Evolutionary conservation across 768 basidiomycete genomes (phyloP).

Genomic region (Auricularia cornea): DNA sequence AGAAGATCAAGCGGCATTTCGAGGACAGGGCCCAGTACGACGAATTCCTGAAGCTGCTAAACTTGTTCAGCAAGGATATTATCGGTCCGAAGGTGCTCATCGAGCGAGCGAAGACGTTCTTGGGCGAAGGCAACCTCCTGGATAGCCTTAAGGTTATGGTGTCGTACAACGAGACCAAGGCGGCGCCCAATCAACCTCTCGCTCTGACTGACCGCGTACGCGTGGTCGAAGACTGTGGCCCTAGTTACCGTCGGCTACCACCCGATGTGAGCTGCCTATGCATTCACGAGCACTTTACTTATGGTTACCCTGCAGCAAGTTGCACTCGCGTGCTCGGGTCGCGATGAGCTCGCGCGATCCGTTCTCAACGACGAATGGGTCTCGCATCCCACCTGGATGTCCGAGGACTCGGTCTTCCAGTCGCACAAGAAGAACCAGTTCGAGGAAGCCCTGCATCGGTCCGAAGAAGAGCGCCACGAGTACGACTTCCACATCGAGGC

Average conservation of each 20-base stretch:
- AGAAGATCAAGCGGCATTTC: conserved; percentile 69
- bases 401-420: conserved; percentile 87
- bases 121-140: conserved; percentile 68
- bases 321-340: conserved; percentile 83
- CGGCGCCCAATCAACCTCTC: background rate
- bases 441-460: conserved; percentile 92
- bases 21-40: conserved; percentile 75
- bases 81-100: conserved; percentile 82
- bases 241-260: conserved; percentile 82
- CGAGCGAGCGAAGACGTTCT: conserved; percentile 68
- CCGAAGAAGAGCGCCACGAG: conserved; percentile 96
- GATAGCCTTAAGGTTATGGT: conserved; percentile 77
- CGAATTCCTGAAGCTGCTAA: conserved; percentile 92
- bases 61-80: conserved; percentile 89
- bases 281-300: background rate
- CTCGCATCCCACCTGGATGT: conserved; percentile 91
- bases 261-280: conserved; percentile 46
- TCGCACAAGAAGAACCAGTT: conserved; percentile 91
- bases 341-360: conserved; percentile 93
- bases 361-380: conserved; percentile 99
- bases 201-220: background rate
- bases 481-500: conserved; percentile 99
- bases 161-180: conserved; percentile 62
- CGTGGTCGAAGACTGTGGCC: conserved; percentile 41
- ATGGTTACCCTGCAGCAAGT: conserved; percentile 51